Percentiles rank a stretch among this genome's conserved stretches.
Conservation (phyloP, 164 flowering plant genomes). For the Vitis rupestris region DNA sequence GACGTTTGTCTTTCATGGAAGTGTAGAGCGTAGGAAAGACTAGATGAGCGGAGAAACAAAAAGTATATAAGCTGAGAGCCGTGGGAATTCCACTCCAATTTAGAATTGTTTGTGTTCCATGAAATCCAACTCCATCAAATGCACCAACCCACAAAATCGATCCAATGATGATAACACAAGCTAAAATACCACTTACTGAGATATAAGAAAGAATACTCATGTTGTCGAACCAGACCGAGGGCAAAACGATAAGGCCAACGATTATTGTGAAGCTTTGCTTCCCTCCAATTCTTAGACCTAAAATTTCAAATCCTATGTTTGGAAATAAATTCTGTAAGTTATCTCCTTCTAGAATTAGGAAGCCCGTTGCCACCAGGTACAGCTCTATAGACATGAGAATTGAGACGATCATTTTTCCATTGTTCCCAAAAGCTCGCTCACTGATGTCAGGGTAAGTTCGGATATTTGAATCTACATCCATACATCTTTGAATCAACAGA, state of each 20-base stretch:
- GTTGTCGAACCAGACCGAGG: constrained; percentile 12
- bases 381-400: constrained; percentile 15
- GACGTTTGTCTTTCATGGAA: constrained; percentile 24
- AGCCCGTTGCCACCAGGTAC: constrained; percentile 15
- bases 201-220: constrained; percentile 15
- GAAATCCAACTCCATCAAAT: constrained; percentile 10
- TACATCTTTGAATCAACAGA: constrained; percentile 13
- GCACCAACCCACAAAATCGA: constrained; percentile 12
- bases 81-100: constrained; percentile 20
- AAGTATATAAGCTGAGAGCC: constrained; percentile 14
- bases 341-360: constrained; percentile 23
- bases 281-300: neutral
- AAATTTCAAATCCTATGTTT: neutral
- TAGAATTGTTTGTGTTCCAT: constrained; percentile 12
- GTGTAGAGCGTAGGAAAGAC: constrained; percentile 30
- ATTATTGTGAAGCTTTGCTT: constrained; percentile 14
- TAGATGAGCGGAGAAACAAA: constrained; percentile 22
- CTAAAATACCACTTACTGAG: constrained; percentile 19
- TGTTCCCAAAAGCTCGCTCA: constrained; percentile 10
- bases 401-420: constrained; percentile 11
- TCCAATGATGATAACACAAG: constrained; percentile 2
- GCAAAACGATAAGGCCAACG: constrained; percentile 6
- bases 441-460: constrained; percentile 16
- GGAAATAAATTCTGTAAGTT: constrained; percentile 17
- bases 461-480: constrained; percentile 12